Evolutionary conservation across 176 grass and related monocot species (phyloP).

Genomic region (Otatea glauca): DNA sequence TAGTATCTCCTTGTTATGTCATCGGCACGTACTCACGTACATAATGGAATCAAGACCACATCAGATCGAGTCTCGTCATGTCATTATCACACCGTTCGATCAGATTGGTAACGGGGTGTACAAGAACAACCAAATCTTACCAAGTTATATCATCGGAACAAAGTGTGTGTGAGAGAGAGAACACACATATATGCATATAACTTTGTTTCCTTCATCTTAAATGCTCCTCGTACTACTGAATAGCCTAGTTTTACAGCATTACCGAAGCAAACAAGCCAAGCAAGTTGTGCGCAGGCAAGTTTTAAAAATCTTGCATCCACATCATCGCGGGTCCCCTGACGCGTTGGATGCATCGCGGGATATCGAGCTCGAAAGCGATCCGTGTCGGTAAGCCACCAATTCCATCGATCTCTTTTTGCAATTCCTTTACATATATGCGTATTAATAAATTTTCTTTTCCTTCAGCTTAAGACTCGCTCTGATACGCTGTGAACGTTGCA

Average conservation of each 20-base stretch:
- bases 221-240: neutral
- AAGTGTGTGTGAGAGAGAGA: neutral
- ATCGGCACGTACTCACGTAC: neutral
- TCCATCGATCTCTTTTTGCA: neutral
- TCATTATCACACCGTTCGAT: neutral
- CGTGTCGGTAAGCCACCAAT: constrained; percentile 37
- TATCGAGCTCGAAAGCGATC: constrained; percentile 41
- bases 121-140: neutral
- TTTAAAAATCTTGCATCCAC: constrained; percentile 46
- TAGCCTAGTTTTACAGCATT: neutral
- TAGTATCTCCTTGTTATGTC: neutral
- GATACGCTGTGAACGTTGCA: constrained; percentile 21
- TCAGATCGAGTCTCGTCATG: neutral
- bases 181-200: neutral
- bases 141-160: neutral
- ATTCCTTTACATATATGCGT: neutral
- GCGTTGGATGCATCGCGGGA: constrained; percentile 26
- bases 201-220: neutral
- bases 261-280: neutral
- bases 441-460: neutral
- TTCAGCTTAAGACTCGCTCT: neutral
- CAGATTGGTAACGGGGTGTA: neutral
- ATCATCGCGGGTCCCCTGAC: constrained; percentile 27
- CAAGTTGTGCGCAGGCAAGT: neutral
- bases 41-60: neutral